Evolutionary conservation across 768 basidiomycete species (phyloP).

Genomic region (Leucocoprinus birnbaumii): DNA sequence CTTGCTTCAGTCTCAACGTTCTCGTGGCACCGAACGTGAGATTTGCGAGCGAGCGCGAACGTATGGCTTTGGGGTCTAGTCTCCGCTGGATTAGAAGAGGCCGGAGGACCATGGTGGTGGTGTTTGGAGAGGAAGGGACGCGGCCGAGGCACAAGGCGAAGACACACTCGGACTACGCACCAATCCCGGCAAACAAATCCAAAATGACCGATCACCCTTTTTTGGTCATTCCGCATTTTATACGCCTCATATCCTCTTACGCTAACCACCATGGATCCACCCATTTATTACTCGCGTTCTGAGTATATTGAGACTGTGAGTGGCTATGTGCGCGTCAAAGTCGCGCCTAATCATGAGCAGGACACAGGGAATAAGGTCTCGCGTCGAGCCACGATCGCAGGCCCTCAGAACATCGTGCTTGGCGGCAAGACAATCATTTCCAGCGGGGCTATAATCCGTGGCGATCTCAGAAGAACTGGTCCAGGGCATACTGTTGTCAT

Average conservation of each 20-base stretch:
- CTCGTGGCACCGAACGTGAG: neutral
- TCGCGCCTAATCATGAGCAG: constrained; percentile 33
- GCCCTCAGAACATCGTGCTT: constrained; percentile 95
- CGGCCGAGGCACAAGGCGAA: too few relatives aligned
- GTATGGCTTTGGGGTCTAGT: neutral
- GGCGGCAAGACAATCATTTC: constrained; percentile 97
- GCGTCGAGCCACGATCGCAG: constrained; percentile 85
- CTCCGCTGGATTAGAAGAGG: neutral
- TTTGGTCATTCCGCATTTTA: neutral
- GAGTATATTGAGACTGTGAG: constrained; percentile 89
- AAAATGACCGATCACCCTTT: constrained; percentile 3
- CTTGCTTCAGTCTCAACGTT: neutral
- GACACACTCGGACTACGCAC: neutral
- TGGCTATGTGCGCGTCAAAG: neutral
- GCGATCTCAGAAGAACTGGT: constrained; percentile 86
- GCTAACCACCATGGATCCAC: constrained; percentile 54
- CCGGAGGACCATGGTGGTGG: constrained; percentile 13
- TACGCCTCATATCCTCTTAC: neutral
- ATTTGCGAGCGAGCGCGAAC: neutral
- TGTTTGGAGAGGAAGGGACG: neutral
- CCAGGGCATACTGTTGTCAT: constrained; percentile 94
- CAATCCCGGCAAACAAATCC: neutral
- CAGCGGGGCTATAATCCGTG: constrained; percentile 85
- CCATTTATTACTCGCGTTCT: constrained; percentile 74
- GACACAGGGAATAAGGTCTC: constrained; percentile 97